phyloP scores from a whole-genome alignment of 2,329 filamentous ascomycete species.

The Venturia aucupariae region DNA sequence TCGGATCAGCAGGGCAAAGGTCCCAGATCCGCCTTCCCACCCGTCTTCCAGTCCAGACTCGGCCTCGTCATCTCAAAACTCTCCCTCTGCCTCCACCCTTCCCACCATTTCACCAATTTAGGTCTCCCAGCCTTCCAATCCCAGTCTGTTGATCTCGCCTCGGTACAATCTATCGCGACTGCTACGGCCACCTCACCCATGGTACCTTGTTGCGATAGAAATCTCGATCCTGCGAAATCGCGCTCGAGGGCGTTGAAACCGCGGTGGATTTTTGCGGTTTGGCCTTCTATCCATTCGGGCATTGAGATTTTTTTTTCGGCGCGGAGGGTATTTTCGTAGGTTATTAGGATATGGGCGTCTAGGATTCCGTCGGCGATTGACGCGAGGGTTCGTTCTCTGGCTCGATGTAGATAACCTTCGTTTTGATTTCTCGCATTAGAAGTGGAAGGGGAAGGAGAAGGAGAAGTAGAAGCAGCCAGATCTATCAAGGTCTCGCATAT shows the following conservation, averaged over 20 bases:
- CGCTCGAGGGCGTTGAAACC: conserved; percentile 22
- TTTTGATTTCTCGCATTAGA: too few species aligned
- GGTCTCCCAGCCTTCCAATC: conserved; percentile 20
- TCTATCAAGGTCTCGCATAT: conserved; percentile 24
- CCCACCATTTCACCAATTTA: conserved; percentile 21
- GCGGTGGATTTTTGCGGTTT: conserved; percentile 22
- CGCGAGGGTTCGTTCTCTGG: conserved; percentile 21
- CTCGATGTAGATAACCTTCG: conserved; percentile 19
- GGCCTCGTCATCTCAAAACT: conserved; percentile 19
- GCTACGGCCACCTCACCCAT: conserved; percentile 22
- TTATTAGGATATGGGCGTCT: conserved; percentile 24
- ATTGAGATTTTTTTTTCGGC: conserved; percentile 21
- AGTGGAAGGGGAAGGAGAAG: too few species aligned
- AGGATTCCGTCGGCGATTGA: conserved; percentile 24
- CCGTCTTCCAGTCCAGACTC: conserved; percentile 4
- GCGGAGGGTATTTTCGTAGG: conserved; percentile 22
- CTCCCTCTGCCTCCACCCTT: conserved; percentile 19
- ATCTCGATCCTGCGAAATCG: conserved; percentile 18
- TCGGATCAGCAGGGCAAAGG: conserved; percentile 2
- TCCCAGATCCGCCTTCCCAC: neutral
- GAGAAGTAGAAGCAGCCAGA: neutral
- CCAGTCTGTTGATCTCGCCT: conserved; percentile 15
- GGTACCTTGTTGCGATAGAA: conserved; percentile 15
- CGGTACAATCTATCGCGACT: conserved; percentile 18
- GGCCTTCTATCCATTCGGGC: conserved; percentile 24